Evolutionary conservation across 192 early-diverging fungal species (phyloP), one percentile per base, ranked within the genome.

Genomic region (Gaertneriomyces sp.): DNA sequence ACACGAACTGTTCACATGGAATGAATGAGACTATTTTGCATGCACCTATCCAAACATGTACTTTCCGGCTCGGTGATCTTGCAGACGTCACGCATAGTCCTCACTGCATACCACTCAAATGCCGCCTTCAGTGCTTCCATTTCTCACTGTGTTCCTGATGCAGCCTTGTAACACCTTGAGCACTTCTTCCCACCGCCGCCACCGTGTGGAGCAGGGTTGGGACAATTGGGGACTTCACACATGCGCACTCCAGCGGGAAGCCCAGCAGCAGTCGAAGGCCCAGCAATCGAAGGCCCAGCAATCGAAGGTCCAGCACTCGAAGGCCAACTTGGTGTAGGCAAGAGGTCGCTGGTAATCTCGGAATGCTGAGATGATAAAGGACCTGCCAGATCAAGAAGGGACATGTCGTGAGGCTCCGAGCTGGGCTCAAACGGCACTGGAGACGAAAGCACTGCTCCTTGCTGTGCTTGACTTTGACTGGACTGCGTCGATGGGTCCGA

Each of bases 161-260:
- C 25, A 33, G 25, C 25, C 25, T 33, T 12, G 54, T 55, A 55
- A 25, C 54, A 55, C 1, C n/a, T 11, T 25, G 12, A 4, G 20
- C 54, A 55, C 10, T 55, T 12, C n/a, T 17, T 55, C 16, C 54
- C 54, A 17, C 54, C 54, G 54, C n/a, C 12, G 25, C 54, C 54
- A 19, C 54, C 54, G 25, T 33, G 25, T 33, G 25, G 25, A 33
- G 25, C 25, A 33, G 25, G 25, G 25, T 33, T 33, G 25, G 25
- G 25, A 2, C 25, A 33, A 33, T 33, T 33, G 0, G 25, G 25
- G 2, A 33, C 25, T 33, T 33, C 25, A 33, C 25, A 33, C 25
- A 33, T 33, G 25, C 1, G 25, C 25, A 33, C 25, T 33, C 25
- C 25, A 33, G 25, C 0, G 1, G 25, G 25, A 33, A 2, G 25